Conservation (phyloP, 345 rosid species). For the Pseudoturritis turrita region DNA sequence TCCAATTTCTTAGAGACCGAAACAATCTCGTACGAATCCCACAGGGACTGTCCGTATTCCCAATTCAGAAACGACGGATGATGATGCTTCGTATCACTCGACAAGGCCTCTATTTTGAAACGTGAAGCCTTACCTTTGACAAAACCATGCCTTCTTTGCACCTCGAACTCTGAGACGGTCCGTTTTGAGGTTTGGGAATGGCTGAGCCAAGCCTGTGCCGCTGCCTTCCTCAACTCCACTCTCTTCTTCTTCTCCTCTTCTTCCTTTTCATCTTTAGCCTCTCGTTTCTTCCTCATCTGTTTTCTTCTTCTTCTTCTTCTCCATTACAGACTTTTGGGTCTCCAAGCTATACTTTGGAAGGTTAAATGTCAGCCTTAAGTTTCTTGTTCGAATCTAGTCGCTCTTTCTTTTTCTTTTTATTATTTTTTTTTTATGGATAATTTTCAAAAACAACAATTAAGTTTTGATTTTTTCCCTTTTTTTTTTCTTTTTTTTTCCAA, state of each 20-base stretch:
- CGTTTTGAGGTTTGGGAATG: slow-evolving; percentile 41
- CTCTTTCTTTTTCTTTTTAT: no score
- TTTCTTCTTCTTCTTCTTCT: not conserved
- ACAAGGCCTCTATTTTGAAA: slow-evolving; percentile 60
- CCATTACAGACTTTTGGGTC: not conserved
- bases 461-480: no score
- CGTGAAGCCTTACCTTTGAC: slow-evolving; percentile 55
- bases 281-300: slow-evolving; percentile 35
- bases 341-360: not conserved
- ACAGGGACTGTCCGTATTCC: slow-evolving; percentile 67
- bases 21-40: slow-evolving; percentile 82
- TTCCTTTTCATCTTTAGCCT: slow-evolving; percentile 33
- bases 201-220: slow-evolving; percentile 83
- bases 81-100: not conserved
- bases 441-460: no score
- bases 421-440: no score
- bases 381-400: slow-evolving; percentile 22
- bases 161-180: slow-evolving; percentile 51
- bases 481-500: no score
- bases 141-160: slow-evolving; percentile 31
- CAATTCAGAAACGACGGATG: slow-evolving; percentile 30
- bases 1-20: slow-evolving; percentile 55
- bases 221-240: slow-evolving; percentile 72
- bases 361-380: slow-evolving; percentile 27
- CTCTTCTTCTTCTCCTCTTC: slow-evolving; percentile 29